phyloP scores from a whole-genome alignment of 257 asterid species.

The Penstemon newberryi region DNA sequence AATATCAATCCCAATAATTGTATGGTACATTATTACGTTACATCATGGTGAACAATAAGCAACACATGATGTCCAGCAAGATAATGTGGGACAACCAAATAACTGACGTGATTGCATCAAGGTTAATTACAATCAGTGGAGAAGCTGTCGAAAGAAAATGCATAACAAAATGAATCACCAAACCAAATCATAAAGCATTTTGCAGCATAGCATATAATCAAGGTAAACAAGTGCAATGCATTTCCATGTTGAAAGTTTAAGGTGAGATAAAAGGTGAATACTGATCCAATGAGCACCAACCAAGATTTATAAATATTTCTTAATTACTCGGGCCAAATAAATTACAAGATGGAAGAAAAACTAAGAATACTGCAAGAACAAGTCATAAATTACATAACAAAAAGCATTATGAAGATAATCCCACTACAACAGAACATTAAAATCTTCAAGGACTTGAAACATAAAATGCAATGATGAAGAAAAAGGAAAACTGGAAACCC shows the following conservation, averaged over 20 bases:
- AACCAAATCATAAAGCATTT: neutral
- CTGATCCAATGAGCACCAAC: neutral
- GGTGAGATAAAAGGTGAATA: neutral
- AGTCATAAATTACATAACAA: slow-evolving; percentile 34
- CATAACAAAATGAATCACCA: too few species aligned
- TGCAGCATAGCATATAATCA: neutral
- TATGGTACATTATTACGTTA: too few species aligned
- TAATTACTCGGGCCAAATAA: slow-evolving; percentile 10
- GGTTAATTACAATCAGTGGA: too few species aligned
- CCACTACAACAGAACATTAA: slow-evolving; percentile 33
- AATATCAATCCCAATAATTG: too few species aligned
- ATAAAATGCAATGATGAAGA: slow-evolving; percentile 20
- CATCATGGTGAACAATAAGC: too few species aligned
- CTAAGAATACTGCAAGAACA: slow-evolving; percentile 20
- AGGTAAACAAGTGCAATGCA: neutral
- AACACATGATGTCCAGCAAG: too few species aligned
- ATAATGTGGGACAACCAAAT: too few species aligned
- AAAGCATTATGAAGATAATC: slow-evolving; percentile 23
- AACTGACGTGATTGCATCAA: too few species aligned
- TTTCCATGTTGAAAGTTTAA: too few species aligned
- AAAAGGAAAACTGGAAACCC: slow-evolving; percentile 12
- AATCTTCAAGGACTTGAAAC: slow-evolving; percentile 29
- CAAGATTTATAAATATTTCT: slow-evolving; percentile 11
- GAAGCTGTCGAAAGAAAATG: too few species aligned
- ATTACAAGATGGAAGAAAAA: slow-evolving; percentile 1